These are phyloP conservation scores for Pleurostoma richardsiae DNA, from an alignment of 2,329 filamentous ascomycete genomes.

Conservation along the genomic window DNA sequence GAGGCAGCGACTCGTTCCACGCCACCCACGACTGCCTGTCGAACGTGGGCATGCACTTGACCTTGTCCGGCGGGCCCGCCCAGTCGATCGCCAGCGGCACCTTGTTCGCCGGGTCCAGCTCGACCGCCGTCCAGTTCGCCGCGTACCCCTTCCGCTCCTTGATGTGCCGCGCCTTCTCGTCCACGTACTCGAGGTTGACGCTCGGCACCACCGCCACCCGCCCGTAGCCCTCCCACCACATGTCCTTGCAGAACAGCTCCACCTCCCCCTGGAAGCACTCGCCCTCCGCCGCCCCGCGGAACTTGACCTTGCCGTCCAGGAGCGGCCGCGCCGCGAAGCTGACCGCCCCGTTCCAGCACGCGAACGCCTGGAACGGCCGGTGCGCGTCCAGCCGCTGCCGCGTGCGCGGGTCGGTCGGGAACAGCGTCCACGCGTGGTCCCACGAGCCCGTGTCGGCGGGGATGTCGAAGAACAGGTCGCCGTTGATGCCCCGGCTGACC, in stretches of 20 bases:
- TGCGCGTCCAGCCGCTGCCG: not conserved
- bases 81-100: constrained; percentile 25
- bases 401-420: constrained; percentile 1
- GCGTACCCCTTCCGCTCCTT: constrained; percentile 42
- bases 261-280: constrained; percentile 49
- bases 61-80: constrained; percentile 31
- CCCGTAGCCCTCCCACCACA: constrained; percentile 39
- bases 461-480: constrained; percentile 10
- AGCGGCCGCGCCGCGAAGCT: constrained; percentile 5
- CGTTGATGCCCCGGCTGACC: constrained; percentile 3
- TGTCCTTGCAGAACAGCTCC: constrained; percentile 44
- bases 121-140: constrained; percentile 20
- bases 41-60: constrained; percentile 38
- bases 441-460: constrained; percentile 1
- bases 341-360: constrained; percentile 10
- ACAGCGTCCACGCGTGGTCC: constrained; percentile 1
- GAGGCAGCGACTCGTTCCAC: constrained; percentile 21
- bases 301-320: not conserved
- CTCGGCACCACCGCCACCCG: constrained; percentile 47
- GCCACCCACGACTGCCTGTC: constrained; percentile 28
- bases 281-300: constrained; percentile 4
- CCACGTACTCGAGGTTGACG: constrained; percentile 46
- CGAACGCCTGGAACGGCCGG: constrained; percentile 8
- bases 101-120: constrained; percentile 15
- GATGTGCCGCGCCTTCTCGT: constrained; percentile 33